A percentile compares a stretch with the other conserved stretches of the same genome.
Evolutionary conservation across 352 stramenopile species (phyloP).

Genomic region (Halophytophthora batemanensis): DNA sequence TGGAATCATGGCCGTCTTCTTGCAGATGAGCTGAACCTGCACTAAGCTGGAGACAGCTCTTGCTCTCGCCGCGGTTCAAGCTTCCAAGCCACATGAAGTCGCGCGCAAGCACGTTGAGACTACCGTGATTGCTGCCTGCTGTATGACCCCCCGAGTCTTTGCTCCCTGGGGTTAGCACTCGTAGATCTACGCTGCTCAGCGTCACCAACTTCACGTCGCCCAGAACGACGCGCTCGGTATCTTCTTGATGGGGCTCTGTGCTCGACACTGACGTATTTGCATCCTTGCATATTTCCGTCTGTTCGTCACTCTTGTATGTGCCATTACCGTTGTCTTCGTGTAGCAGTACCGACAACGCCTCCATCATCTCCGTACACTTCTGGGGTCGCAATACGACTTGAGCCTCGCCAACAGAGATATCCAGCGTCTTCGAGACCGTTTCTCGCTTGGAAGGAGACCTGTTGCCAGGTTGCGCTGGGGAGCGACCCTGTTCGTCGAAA

Average conservation of each 20-base stretch:
- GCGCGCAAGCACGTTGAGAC: conserved; percentile 13
- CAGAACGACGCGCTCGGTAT: conserved; percentile 9
- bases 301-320: background rate
- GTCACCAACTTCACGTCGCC: conserved; percentile 33
- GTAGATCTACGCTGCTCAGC: conserved; percentile 25
- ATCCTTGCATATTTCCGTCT: background rate
- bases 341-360: conserved; percentile 20
- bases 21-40: conserved; percentile 11
- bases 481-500: conserved; percentile 6
- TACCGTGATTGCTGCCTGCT: conserved; percentile 2
- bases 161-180: conserved; percentile 5
- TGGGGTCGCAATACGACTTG: conserved; percentile 22
- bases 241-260: background rate
- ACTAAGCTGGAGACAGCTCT: conserved; percentile 18
- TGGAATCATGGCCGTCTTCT: background rate
- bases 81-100: conserved; percentile 22
- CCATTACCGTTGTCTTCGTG: conserved; percentile 5
- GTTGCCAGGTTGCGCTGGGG: background rate
- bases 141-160: background rate
- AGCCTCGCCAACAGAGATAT: conserved; percentile 31
- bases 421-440: conserved; percentile 25
- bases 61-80: conserved; percentile 7
- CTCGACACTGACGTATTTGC: background rate
- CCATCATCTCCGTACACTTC: conserved; percentile 24
- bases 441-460: conserved; percentile 4